Evolutionary conservation across 2,329 filamentous ascomycete genomes (phyloP).

Genomic region (Colletotrichum destructivum): DNA sequence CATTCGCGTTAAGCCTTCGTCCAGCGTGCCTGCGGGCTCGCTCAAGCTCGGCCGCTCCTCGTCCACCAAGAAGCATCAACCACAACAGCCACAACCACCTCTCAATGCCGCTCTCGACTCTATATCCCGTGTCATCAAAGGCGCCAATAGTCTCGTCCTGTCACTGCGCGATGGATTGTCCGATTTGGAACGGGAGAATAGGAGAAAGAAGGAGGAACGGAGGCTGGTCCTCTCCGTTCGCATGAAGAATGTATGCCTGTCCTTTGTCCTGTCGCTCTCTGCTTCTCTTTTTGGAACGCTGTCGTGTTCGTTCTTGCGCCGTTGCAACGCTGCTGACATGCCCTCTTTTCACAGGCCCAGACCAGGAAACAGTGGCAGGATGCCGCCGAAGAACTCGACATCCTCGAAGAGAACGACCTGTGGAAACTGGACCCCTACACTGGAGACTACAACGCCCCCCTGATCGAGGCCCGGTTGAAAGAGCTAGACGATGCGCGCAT

Average conservation of each 20-base stretch:
- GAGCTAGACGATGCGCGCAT: conserved; percentile 82
- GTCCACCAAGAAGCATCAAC: conserved; percentile 33
- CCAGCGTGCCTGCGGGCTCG: conserved; percentile 18
- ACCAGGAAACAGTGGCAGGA: conserved; percentile 80
- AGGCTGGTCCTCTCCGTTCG: conserved; percentile 75
- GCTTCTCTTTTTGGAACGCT: neutral
- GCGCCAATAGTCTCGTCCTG: conserved; percentile 59
- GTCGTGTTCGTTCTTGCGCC: neutral
- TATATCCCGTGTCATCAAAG: conserved; percentile 54
- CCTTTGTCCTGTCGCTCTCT: neutral
- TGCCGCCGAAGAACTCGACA: conserved; percentile 83
- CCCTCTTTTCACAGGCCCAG: conserved; percentile 68
- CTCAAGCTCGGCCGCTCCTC: conserved; percentile 33
- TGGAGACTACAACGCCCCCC: conserved; percentile 78
- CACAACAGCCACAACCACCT: conserved; percentile 14
- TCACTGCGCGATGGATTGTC: conserved; percentile 69
- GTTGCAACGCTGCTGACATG: neutral
- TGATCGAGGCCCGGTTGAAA: conserved; percentile 79
- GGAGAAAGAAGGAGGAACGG: conserved; percentile 66
- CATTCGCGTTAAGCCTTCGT: conserved; percentile 31
- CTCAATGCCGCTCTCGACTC: conserved; percentile 36
- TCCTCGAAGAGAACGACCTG: conserved; percentile 82
- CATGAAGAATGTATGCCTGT: conserved; percentile 74
- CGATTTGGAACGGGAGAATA: conserved; percentile 64
- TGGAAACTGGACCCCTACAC: conserved; percentile 80